Percentiles rank a stretch among this genome's conserved stretches.
Evolutionary conservation across 2,329 filamentous ascomycete genomes (phyloP).

Genomic region (Setomelanomma holmii): DNA sequence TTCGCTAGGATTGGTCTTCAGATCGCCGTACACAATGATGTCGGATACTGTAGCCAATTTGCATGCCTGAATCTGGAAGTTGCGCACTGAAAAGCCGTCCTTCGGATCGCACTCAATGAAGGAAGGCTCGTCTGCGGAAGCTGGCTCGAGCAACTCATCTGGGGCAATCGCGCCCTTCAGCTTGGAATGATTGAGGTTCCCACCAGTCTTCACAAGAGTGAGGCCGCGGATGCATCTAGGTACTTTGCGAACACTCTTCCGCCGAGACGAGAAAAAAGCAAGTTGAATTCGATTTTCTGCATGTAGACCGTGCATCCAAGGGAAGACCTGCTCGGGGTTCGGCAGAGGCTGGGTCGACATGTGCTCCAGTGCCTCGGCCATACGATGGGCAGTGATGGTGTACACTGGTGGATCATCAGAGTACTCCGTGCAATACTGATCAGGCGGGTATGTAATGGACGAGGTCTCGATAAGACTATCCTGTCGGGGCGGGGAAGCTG

Average conservation of each 20-base stretch:
- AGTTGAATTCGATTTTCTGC: constrained; percentile 87
- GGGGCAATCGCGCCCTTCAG: constrained; percentile 88
- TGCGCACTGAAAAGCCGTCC: constrained; percentile 93
- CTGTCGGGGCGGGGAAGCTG: constrained; percentile 66
- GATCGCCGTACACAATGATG: constrained; percentile 88
- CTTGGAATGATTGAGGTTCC: constrained; percentile 74
- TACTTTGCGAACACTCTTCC: constrained; percentile 71
- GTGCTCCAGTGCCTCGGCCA: constrained; percentile 78
- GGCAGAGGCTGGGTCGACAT: constrained; percentile 81
- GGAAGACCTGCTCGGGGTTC: constrained; percentile 85
- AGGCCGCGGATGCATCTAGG: constrained; percentile 81
- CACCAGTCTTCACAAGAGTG: constrained; percentile 87
- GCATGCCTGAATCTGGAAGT: constrained; percentile 94
- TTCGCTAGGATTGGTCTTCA: constrained; percentile 66
- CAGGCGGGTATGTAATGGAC: constrained; percentile 78
- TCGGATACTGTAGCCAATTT: constrained; percentile 90
- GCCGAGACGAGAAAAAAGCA: constrained; percentile 83
- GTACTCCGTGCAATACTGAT: constrained; percentile 65
- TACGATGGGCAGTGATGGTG: constrained; percentile 71
- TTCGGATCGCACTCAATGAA: constrained; percentile 86
- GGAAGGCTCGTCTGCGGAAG: constrained; percentile 57
- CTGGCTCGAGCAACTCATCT: constrained; percentile 73
- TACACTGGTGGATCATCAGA: constrained; percentile 67
- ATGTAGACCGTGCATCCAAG: constrained; percentile 94
- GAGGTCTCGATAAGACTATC: constrained; percentile 63